A percentile compares a stretch with the other conserved stretches of the same genome.
These are phyloP conservation scores for Aureobasidium melanogenum DNA, from an alignment of 2,329 filamentous ascomycete genomes.

Conservation along the genomic window DNA sequence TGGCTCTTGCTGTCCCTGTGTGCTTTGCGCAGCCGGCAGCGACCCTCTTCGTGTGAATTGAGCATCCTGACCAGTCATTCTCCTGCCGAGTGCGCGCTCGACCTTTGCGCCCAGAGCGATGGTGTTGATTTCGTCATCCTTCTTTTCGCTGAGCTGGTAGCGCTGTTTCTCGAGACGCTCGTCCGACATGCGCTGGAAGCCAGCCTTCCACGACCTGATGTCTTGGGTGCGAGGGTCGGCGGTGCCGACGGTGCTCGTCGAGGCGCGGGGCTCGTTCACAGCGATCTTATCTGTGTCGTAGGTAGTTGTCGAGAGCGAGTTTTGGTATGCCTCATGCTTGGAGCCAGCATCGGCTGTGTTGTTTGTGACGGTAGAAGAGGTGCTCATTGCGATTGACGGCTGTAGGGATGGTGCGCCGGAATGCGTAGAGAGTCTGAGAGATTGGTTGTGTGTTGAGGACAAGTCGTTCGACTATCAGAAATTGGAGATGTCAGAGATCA, in stretches of 20 bases:
- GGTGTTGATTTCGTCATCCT: slow-evolving; percentile 74
- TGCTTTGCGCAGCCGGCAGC: slow-evolving; percentile 15
- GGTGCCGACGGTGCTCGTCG: slow-evolving; percentile 21
- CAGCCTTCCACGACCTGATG: slow-evolving; percentile 68
- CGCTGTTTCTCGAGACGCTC: slow-evolving; percentile 75
- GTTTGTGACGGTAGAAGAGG: slow-evolving; percentile 20
- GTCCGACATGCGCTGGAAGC: slow-evolving; percentile 82
- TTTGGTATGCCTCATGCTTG: slow-evolving; percentile 2
- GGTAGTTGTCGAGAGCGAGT: neutral
- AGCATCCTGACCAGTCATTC: slow-evolving; percentile 84
- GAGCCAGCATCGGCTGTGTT: slow-evolving; percentile 16
- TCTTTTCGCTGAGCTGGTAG: slow-evolving; percentile 68
- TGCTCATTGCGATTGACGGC: slow-evolving; percentile 37
- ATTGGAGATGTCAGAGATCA: neutral
- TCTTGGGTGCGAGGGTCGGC: slow-evolving; percentile 48
- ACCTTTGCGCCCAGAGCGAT: slow-evolving; percentile 84
- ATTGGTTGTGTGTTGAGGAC: slow-evolving; percentile 22
- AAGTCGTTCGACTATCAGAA: neutral
- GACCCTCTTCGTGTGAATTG: slow-evolving; percentile 55
- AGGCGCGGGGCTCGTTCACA: slow-evolving; percentile 16
- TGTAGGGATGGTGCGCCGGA: slow-evolving; percentile 42
- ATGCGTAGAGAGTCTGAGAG: slow-evolving; percentile 42
- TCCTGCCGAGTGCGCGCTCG: slow-evolving; percentile 73
- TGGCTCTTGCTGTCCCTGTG: slow-evolving; percentile 21
- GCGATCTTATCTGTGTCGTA: slow-evolving; percentile 22